Evolutionary conservation across 2,329 filamentous ascomycete species (phyloP), one percentile per base, ranked within the genome.

Genomic region (Sporothrix mexicana): DNA sequence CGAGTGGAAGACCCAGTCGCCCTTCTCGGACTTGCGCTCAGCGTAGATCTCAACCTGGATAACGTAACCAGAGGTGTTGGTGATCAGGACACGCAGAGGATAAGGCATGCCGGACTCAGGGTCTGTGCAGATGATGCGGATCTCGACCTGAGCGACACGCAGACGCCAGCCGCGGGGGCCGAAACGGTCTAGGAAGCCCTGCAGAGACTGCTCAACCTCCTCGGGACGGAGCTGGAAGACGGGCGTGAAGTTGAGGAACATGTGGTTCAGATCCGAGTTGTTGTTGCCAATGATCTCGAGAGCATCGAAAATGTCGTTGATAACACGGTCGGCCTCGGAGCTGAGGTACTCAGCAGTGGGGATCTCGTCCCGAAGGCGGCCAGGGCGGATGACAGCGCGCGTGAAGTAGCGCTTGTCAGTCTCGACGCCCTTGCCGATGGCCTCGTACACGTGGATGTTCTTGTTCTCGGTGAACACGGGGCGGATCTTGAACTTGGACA

Each of bases 241-340:
- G 10, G 95, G 94, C 0, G 94, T 96, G 86, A 99, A 99, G 88
- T 99, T 98, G 88, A 99, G 96, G 87, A 99, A 99, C 88, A 99
- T 96, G 85, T 99, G 96, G 87, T 99, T 99, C 80, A 99, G 88
- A 87, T 99, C 96, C 69, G 96, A 97, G 85, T 97, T 97, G 86
- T 98, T 98, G 88, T 97, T 98, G 80, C 96, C 96, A 80, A 98
- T 97, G 78, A 99, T 98, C 87, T 99, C 96, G 73, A 99, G 87
- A 61, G 96, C 96, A 80, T 99, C 96, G 70, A 98, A 90, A 79
- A 99, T 98, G 80, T 99, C 96, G 81, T 94, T 98, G 88, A 99
- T 95, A 78, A 98, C 88, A 76, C 96, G 92, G 80, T 99, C 95
- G 53, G 95, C 95, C 85, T 99, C 96, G 0, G 95, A 98, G 78